Evolutionary conservation across 2,329 filamentous ascomycete species (phyloP).

Genomic region (Colletotrichum cordylinicola): DNA sequence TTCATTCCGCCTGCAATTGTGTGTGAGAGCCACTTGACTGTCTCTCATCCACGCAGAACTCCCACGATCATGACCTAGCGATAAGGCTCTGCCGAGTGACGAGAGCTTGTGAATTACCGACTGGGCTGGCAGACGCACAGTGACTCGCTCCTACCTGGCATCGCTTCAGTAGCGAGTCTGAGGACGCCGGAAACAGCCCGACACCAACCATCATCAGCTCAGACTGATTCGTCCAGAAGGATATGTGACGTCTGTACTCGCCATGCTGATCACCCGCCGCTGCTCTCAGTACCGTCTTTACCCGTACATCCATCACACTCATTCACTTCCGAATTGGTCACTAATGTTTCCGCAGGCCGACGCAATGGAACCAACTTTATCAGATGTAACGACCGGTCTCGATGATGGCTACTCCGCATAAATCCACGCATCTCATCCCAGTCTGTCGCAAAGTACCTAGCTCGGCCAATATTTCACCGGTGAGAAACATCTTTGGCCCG

Average conservation of each 20-base stretch:
- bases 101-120: background rate
- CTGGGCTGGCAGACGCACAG: background rate
- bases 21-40: background rate
- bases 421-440: background rate
- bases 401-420: background rate
- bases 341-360: background rate
- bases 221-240: background rate
- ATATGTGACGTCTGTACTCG: background rate
- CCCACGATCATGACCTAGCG: no score
- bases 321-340: background rate
- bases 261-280: background rate
- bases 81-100: background rate
- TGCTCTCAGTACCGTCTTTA: background rate
- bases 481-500: background rate
- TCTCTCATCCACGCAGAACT: no score
- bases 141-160: background rate
- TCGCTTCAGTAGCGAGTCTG: background rate
- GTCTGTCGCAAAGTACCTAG: background rate
- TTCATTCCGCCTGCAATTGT: no score
- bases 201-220: background rate
- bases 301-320: background rate
- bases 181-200: background rate
- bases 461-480: background rate
- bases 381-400: background rate
- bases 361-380: background rate